These are phyloP conservation scores for Russula virescens DNA, from an alignment of 768 basidiomycete genomes.

Conservation along the genomic window DNA sequence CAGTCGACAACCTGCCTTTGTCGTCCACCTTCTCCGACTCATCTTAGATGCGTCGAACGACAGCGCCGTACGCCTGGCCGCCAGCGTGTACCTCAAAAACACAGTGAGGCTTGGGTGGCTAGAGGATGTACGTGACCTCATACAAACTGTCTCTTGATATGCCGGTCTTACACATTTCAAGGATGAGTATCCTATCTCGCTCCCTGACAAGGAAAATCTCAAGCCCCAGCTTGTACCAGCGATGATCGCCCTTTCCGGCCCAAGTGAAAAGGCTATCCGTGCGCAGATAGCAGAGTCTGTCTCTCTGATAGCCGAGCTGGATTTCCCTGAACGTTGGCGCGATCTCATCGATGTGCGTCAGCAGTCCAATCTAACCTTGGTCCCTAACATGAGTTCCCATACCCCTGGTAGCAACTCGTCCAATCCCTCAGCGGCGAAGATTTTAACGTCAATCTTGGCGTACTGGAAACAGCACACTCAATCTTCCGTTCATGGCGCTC, in stretches of 20 bases:
- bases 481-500: slow-evolving; percentile 94
- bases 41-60: slow-evolving; percentile 62
- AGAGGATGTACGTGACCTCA: slow-evolving; percentile 55
- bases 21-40: slow-evolving; percentile 70
- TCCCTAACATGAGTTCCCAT: slow-evolving; percentile 3
- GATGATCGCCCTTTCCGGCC: slow-evolving; percentile 79
- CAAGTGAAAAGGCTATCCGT: slow-evolving; percentile 65
- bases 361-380: background rate
- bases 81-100: slow-evolving; percentile 90
- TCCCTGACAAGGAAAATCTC: slow-evolving; percentile 66
- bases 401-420: slow-evolving; percentile 63
- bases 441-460: slow-evolving; percentile 81
- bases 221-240: slow-evolving; percentile 79
- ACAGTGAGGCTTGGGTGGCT: slow-evolving; percentile 76
- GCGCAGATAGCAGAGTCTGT: slow-evolving; percentile 92
- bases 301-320: slow-evolving; percentile 82
- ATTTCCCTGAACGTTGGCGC: slow-evolving; percentile 88
- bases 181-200: slow-evolving; percentile 68
- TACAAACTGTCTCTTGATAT: background rate
- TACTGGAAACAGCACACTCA: slow-evolving; percentile 91
- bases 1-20: slow-evolving; percentile 72
- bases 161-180: slow-evolving; percentile 27
- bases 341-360: slow-evolving; percentile 81
- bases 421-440: slow-evolving; percentile 71
- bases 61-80: slow-evolving; percentile 72